phyloP scores from a whole-genome alignment of 352 stramenopile species.

The Phytophthora hibernalis region DNA sequence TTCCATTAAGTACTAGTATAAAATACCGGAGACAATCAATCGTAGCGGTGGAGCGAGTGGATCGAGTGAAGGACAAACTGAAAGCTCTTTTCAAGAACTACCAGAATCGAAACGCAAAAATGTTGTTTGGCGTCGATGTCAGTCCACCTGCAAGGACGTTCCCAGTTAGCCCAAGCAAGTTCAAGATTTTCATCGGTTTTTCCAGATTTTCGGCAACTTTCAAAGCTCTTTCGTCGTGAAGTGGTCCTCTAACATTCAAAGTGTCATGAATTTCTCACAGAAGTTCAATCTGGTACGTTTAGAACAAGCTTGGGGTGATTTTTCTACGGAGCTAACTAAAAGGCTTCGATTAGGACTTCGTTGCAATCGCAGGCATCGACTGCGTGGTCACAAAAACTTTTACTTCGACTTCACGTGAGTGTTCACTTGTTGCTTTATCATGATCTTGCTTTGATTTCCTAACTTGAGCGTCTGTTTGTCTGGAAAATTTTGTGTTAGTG shows the following conservation, averaged over 20 bases:
- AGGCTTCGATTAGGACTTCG: conserved; percentile 57
- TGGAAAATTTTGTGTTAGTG: conserved; percentile 29
- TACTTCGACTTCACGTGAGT: conserved; percentile 83
- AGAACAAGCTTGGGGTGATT: no score
- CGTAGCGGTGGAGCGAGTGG: conserved; percentile 29
- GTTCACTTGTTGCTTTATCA: not conserved
- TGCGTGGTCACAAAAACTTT: conserved; percentile 76
- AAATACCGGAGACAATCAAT: conserved; percentile 36
- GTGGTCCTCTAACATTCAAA: conserved; percentile 64
- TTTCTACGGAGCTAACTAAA: conserved; percentile 1
- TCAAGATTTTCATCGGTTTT: conserved; percentile 87
- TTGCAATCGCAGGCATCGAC: conserved; percentile 75
- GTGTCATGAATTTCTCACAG: conserved; percentile 67
- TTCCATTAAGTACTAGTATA: conserved; percentile 33
- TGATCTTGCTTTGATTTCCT: not conserved
- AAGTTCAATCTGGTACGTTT: conserved; percentile 74
- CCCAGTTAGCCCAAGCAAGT: conserved; percentile 68
- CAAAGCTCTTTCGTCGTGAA: conserved; percentile 72
- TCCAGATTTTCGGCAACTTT: conserved; percentile 87
- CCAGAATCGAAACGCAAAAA: conserved; percentile 37
- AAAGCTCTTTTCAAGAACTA: conserved; percentile 20
- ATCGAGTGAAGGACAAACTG: conserved; percentile 42
- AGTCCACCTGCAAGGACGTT: conserved; percentile 50
- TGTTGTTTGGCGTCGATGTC: conserved; percentile 69
- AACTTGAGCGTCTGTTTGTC: not conserved